Percentiles rank a stretch among this genome's conserved stretches.
Evolutionary conservation across 1,284 basidiomycete genomes (phyloP).

Genomic region (Pseudozyma sp.): DNA sequence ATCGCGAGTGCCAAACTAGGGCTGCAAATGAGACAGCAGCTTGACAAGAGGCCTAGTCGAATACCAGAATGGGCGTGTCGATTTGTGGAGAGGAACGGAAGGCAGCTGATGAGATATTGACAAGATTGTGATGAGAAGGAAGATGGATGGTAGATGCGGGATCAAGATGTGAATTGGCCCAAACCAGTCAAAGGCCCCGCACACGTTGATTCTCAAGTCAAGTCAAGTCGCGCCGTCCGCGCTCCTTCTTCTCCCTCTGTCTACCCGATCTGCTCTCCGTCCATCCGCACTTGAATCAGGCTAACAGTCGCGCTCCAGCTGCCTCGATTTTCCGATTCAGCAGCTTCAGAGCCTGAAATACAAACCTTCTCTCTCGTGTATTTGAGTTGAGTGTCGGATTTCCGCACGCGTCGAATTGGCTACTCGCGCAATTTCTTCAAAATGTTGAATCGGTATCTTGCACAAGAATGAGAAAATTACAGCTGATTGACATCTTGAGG

Average conservation of each 20-base stretch:
- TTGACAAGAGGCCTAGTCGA: too few species aligned
- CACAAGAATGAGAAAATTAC: too few species aligned
- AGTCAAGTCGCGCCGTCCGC: constrained; percentile 1
- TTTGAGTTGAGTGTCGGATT: too few species aligned
- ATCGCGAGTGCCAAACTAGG: too few species aligned
- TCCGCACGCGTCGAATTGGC: constrained; percentile 3
- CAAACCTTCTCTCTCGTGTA: too few species aligned
- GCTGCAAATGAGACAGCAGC: too few species aligned
- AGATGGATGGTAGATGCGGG: background rate
- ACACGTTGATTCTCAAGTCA: constrained; percentile 3
- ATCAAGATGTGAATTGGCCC: constrained; percentile 7
- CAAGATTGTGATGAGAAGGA: background rate
- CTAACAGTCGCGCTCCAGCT: background rate
- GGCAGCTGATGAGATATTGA: background rate
- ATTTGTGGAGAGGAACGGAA: background rate
- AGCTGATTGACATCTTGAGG: too few species aligned
- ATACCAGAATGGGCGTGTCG: background rate
- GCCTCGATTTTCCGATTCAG: background rate
- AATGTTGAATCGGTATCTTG: too few species aligned
- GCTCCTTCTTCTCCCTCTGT: background rate
- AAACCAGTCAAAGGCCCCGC: constrained; percentile 1
- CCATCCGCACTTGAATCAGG: constrained; percentile 1
- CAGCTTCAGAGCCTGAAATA: background rate
- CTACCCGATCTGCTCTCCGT: constrained; percentile 3
- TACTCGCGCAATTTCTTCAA: background rate